A percentile compares a stretch with the other conserved stretches of the same genome.
Evolutionary conservation across 331 rosid species (phyloP).

Genomic region (Acacia concinna): DNA sequence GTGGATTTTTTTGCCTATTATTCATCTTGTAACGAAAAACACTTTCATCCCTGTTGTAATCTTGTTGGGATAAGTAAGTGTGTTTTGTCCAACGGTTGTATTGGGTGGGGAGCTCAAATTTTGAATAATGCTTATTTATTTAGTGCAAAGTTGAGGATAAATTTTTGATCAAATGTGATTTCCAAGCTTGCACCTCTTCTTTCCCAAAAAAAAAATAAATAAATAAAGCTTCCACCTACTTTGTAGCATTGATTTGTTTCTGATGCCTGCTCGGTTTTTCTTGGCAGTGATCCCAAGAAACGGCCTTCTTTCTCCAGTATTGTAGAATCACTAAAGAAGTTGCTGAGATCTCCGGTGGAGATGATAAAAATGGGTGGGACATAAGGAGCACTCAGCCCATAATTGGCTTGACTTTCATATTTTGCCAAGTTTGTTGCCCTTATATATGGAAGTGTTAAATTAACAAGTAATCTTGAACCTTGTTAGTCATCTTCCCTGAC

Average conservation of each 20-base stretch:
- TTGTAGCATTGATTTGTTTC: neutral
- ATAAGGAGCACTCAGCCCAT: constrained; percentile 12
- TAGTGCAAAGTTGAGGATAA: too few relatives aligned
- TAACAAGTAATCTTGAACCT: constrained; percentile 26
- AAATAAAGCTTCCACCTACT: neutral
- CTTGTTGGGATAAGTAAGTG: constrained; percentile 97
- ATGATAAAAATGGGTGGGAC: constrained; percentile 59
- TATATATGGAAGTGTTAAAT: constrained; percentile 26
- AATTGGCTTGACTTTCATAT: constrained; percentile 15
- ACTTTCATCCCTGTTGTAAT: constrained; percentile 48
- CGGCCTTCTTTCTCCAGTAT: constrained; percentile 73
- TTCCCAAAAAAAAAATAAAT: too few relatives aligned
- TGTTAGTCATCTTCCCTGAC: constrained; percentile 30
- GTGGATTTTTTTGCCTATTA: neutral
- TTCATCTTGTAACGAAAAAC: neutral
- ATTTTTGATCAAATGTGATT: too few relatives aligned
- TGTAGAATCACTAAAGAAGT: constrained; percentile 81
- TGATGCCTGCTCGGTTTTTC: constrained; percentile 35
- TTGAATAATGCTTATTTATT: too few relatives aligned
- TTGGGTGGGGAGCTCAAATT: too few relatives aligned
- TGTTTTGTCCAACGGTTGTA: neutral
- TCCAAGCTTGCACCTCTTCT: too few relatives aligned
- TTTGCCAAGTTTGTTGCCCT: constrained; percentile 9
- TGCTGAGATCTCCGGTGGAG: constrained; percentile 77
- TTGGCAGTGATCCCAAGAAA: constrained; percentile 66